Evolutionary conservation across 257 asterid species (phyloP).

Genomic region (Apocynum venetum): DNA sequence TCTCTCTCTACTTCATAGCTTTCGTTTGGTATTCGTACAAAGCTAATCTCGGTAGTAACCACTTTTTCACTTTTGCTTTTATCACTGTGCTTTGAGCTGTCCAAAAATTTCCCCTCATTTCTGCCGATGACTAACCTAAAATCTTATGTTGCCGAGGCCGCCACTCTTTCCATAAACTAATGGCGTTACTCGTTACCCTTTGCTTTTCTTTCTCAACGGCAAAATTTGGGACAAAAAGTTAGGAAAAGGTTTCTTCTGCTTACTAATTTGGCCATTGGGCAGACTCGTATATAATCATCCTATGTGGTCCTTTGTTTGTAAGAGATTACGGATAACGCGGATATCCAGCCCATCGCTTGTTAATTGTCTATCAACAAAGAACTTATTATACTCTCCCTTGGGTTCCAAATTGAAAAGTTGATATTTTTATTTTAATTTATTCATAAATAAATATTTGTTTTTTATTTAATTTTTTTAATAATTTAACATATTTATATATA

Average conservation of each 20-base stretch:
- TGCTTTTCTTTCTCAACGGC: background rate
- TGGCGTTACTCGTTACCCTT: no score
- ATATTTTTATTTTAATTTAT: no score
- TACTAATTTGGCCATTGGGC: background rate
- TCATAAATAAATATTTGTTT: no score
- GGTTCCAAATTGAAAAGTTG: no score
- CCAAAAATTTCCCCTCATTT: slow-evolving; percentile 6
- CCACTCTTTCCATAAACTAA: background rate
- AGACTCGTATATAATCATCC: no score
- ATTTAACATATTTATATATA: no score
- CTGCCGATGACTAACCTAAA: background rate
- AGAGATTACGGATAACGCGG: background rate
- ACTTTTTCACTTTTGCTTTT: slow-evolving; percentile 19
- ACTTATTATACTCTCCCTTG: no score
- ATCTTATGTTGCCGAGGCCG: background rate
- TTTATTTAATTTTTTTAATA: no score
- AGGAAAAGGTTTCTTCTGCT: background rate
- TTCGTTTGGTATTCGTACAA: background rate
- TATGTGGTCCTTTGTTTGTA: no score
- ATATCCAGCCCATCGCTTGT: no score
- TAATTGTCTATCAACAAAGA: no score
- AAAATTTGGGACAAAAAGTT: background rate
- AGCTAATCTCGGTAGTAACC: background rate
- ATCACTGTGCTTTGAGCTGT: slow-evolving; percentile 18
- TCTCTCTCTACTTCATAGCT: background rate